Evolutionary conservation across 345 rosid genomes (phyloP).

Genomic region (Aegle marmelos): DNA sequence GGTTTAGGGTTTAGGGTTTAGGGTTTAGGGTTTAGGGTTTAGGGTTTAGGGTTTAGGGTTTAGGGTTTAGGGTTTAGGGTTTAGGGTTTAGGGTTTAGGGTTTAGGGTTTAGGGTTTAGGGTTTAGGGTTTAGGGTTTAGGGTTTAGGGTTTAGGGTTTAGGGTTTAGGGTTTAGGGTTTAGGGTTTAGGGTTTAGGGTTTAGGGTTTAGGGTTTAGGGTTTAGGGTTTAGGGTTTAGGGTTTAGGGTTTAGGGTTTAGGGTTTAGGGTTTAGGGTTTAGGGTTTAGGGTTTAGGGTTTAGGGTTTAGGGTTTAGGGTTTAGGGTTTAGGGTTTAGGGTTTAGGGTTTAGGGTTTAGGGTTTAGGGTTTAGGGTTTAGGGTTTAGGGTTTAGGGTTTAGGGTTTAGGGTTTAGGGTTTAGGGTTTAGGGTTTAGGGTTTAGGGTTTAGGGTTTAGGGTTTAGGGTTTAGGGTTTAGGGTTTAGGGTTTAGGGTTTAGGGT

Average conservation of each 20-base stretch:
- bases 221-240: not conserved
- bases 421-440: conserved; percentile 11
- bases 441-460: conserved; percentile 13
- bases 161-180: not conserved
- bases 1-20: conserved; percentile 3
- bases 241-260: conserved; percentile 7
- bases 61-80: conserved; percentile 1
- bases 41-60: conserved; percentile 4
- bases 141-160: conserved; percentile 1
- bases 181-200: conserved; percentile 3
- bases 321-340: conserved; percentile 12
- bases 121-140: not conserved
- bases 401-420: conserved; percentile 15
- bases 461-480: conserved; percentile 15
- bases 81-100: not conserved
- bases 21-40: conserved; percentile 13
- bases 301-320: conserved; percentile 13
- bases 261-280: conserved; percentile 9
- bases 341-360: conserved; percentile 13
- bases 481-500: conserved; percentile 11
- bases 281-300: conserved; percentile 9
- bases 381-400: conserved; percentile 7
- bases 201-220: conserved; percentile 1
- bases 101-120: conserved; percentile 7
- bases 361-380: conserved; percentile 8